These are phyloP conservation scores for Gossypium herbaceum DNA, from an alignment of 345 rosid genomes.

Conservation along the genomic window DNA sequence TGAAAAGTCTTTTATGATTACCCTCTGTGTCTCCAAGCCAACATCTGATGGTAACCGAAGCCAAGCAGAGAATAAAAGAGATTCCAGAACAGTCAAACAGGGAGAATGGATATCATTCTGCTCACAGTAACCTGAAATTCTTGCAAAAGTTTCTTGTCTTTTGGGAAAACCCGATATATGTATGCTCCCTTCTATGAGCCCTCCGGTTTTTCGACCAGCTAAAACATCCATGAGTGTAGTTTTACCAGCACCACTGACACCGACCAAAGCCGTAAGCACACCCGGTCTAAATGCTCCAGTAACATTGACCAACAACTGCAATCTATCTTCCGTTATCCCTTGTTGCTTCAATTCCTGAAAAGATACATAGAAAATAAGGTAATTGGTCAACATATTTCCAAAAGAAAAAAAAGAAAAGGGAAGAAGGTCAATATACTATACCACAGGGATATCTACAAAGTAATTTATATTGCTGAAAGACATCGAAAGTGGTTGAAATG, in stretches of 20 bases:
- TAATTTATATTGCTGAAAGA: slow-evolving; percentile 85
- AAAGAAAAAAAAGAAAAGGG: not conserved
- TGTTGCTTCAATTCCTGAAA: slow-evolving; percentile 88
- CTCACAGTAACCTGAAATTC: slow-evolving; percentile 97
- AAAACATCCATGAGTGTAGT: slow-evolving; percentile 99
- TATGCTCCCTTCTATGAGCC: slow-evolving; percentile 81
- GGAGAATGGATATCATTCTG: slow-evolving; percentile 98
- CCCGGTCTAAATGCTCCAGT: slow-evolving; percentile 95
- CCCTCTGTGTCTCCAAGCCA: slow-evolving; percentile 76
- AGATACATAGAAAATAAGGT: slow-evolving; percentile 20
- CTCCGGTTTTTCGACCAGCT: slow-evolving; percentile 97
- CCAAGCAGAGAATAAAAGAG: slow-evolving; percentile 93
- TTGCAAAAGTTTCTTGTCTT: slow-evolving; percentile 93
- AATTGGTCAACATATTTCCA: slow-evolving; percentile 14
- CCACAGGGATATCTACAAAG: slow-evolving; percentile 90
- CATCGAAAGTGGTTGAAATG: slow-evolving; percentile 94
- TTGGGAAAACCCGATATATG: slow-evolving; percentile 85
- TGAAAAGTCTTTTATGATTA: slow-evolving; percentile 22
- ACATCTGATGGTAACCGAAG: slow-evolving; percentile 83
- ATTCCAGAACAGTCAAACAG: slow-evolving; percentile 81
- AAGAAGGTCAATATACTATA: slow-evolving; percentile 30
- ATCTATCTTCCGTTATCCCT: slow-evolving; percentile 73
- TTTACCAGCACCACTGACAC: slow-evolving; percentile 98
- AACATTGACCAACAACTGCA: slow-evolving; percentile 80
- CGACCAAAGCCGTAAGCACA: slow-evolving; percentile 90